phyloP scores from a whole-genome alignment of 768 basidiomycete genomes.

The Kwoniella pini region DNA sequence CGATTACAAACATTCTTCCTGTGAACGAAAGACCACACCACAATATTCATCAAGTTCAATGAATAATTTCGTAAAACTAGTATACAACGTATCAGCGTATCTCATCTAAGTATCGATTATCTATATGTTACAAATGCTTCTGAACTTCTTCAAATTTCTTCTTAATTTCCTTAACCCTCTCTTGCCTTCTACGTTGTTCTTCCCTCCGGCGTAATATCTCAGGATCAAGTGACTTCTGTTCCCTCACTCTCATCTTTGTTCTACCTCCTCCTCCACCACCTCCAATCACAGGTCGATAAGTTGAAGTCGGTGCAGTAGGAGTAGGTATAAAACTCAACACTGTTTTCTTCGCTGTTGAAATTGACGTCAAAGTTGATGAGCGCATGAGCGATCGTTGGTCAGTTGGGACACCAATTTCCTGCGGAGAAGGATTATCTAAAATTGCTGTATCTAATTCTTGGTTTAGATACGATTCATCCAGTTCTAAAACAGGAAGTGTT shows the following conservation, averaged over 20 bases:
- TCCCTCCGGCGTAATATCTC: conserved; percentile 2
- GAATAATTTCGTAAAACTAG: too few relatives aligned
- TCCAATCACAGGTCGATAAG: background rate
- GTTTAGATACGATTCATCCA: background rate
- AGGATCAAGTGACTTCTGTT: background rate
- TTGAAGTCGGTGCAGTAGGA: background rate
- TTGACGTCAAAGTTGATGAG: background rate
- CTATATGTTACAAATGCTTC: background rate
- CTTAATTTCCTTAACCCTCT: conserved; percentile 7
- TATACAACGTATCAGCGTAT: too few relatives aligned
- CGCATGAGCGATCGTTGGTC: conserved; percentile 11
- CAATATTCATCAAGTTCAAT: too few relatives aligned
- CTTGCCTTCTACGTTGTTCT: conserved; percentile 4
- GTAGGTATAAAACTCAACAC: background rate
- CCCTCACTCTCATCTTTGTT: background rate
- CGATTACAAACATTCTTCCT: too few relatives aligned
- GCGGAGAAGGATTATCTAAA: conserved; percentile 13
- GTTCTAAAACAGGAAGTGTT: background rate
- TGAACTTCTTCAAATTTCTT: conserved; percentile 16
- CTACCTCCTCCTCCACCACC: background rate
- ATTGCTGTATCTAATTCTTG: conserved; percentile 3
- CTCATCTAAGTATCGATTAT: too few relatives aligned
- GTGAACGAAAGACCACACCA: too few relatives aligned
- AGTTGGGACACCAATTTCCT: too few relatives aligned
- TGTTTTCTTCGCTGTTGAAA: background rate